Conservation (phyloP, 306 rosid genomes). For the Cajanus cajan region DNA sequence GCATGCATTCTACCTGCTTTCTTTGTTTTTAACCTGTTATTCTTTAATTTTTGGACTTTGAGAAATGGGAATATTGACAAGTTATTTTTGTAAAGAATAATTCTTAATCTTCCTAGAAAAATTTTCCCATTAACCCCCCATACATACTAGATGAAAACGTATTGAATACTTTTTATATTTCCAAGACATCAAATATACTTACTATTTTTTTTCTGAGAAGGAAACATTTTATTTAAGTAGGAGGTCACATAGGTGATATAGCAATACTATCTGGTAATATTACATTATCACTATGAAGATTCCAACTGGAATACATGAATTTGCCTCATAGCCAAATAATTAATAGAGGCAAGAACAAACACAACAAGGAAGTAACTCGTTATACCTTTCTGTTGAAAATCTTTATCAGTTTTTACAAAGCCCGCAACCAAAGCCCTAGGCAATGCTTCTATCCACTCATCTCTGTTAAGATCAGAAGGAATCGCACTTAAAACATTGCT, state of each 20-base stretch:
- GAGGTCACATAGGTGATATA: background rate
- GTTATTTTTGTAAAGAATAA: background rate
- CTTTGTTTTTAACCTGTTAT: background rate
- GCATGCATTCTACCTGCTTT: background rate
- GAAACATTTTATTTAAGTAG: background rate
- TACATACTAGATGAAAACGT: background rate
- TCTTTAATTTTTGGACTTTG: background rate
- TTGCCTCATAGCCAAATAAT: conserved; percentile 12
- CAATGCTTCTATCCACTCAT: conserved; percentile 93
- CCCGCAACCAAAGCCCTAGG: conserved; percentile 99
- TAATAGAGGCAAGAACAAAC: conserved; percentile 8
- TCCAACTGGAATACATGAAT: conserved; percentile 8
- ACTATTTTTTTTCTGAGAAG: too few relatives aligned
- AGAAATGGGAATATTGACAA: conserved; percentile 3
- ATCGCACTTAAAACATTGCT: conserved; percentile 75
- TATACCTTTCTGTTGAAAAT: conserved; percentile 73
- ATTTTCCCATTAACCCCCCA: background rate
- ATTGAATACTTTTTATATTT: background rate
- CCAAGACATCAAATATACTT: background rate
- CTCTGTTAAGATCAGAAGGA: conserved; percentile 91
- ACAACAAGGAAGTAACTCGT: conserved; percentile 5
- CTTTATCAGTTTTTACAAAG: conserved; percentile 97
- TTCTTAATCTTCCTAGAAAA: background rate
- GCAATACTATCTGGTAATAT: background rate
- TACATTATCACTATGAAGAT: background rate